These are phyloP conservation scores for Termitomyces sp. DNA, from an alignment of 768 basidiomycete species.

Conservation along the genomic window DNA sequence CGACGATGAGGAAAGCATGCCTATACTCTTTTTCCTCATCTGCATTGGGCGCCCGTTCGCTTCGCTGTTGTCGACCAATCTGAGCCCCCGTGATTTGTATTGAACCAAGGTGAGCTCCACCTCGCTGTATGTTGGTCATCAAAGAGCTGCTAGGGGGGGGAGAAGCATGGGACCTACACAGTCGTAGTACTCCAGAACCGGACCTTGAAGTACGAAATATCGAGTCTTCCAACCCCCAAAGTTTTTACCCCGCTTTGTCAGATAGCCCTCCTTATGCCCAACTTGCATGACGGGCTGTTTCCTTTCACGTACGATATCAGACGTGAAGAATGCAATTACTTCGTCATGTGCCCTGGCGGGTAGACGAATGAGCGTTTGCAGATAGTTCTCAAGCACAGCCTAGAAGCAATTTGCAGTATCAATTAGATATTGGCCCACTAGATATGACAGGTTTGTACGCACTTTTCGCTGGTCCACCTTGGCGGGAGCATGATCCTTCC, in stretches of 20 bases:
- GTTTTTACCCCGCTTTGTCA: slow-evolving; percentile 95
- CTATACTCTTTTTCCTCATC: slow-evolving; percentile 93
- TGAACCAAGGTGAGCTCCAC: slow-evolving; percentile 86
- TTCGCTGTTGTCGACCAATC: slow-evolving; percentile 90
- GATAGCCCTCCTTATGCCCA: slow-evolving; percentile 90
- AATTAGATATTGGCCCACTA: neutral
- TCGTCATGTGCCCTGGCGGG: slow-evolving; percentile 87
- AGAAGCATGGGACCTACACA: slow-evolving; percentile 54
- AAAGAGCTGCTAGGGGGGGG: slow-evolving; percentile 6
- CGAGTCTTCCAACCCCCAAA: slow-evolving; percentile 98
- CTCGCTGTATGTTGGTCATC: slow-evolving; percentile 52
- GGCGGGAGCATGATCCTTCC: slow-evolving; percentile 96
- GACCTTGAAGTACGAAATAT: slow-evolving; percentile 90
- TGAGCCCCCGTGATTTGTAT: slow-evolving; percentile 90
- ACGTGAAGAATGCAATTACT: slow-evolving; percentile 87
- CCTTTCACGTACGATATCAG: slow-evolving; percentile 76
- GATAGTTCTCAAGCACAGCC: slow-evolving; percentile 78
- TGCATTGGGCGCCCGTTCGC: slow-evolving; percentile 40
- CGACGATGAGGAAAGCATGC: slow-evolving; percentile 96
- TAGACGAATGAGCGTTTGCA: slow-evolving; percentile 77
- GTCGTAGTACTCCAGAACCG: slow-evolving; percentile 92
- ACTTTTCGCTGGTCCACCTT: slow-evolving; percentile 97
- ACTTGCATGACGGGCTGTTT: slow-evolving; percentile 73
- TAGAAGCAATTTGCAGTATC: slow-evolving; percentile 19
- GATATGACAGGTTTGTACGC: slow-evolving; percentile 20